Evolutionary conservation across 352 stramenopile genomes (phyloP).

Genomic region (Hyaloperonospora brassicae): DNA sequence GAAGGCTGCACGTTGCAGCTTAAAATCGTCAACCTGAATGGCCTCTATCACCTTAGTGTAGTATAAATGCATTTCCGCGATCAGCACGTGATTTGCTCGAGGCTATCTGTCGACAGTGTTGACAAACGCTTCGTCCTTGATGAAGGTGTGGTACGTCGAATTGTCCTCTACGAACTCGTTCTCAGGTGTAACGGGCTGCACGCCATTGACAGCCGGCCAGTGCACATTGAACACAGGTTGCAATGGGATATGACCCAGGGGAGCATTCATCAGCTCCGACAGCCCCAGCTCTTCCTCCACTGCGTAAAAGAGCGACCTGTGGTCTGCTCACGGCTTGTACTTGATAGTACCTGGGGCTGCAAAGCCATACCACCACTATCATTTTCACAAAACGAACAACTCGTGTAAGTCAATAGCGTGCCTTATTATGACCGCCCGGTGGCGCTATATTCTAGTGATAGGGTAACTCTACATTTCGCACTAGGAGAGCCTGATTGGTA

Average conservation of each 20-base stretch:
- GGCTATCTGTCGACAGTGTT: conserved; percentile 64
- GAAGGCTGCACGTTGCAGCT: conserved; percentile 71
- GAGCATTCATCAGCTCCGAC: conserved; percentile 61
- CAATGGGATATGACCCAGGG: conserved; percentile 62
- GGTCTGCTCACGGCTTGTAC: conserved; percentile 58
- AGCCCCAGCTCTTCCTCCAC: conserved; percentile 74
- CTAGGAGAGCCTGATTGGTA: conserved; percentile 71
- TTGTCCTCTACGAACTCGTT: conserved; percentile 74
- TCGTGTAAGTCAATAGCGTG: neutral
- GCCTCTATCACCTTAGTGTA: conserved; percentile 84
- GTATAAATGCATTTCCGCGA: conserved; percentile 86
- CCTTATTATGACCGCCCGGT: neutral
- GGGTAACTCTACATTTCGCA: conserved; percentile 57
- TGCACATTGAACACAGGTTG: conserved; percentile 67
- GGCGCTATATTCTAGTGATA: neutral
- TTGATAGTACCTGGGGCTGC: conserved; percentile 37
- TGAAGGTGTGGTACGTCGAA: conserved; percentile 55
- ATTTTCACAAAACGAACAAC: conserved; percentile 1
- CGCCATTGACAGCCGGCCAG: conserved; percentile 77
- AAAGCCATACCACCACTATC: conserved; percentile 69
- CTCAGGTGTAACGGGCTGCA: conserved; percentile 77
- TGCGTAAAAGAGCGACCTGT: conserved; percentile 49
- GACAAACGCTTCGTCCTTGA: conserved; percentile 72
- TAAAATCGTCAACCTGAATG: conserved; percentile 63
- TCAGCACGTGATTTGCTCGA: conserved; percentile 81